phyloP scores from a whole-genome alignment of 2,329 filamentous ascomycete genomes.

The Hortaea sp. region DNA sequence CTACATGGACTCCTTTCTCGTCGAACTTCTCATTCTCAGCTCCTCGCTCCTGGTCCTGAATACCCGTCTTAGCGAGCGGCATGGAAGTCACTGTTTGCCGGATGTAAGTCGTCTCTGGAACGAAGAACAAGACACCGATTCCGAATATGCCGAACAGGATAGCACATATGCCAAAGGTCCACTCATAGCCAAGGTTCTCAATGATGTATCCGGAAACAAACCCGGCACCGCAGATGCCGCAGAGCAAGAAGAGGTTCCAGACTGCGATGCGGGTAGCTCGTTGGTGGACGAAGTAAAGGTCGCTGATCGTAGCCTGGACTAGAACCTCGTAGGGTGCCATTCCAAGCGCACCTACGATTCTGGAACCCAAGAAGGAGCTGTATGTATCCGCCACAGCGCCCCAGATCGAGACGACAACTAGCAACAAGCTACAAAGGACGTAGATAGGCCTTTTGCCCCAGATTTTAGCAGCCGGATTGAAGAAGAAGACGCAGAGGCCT shows the following conservation, averaged over 20 bases:
- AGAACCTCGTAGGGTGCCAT: conserved; percentile 44
- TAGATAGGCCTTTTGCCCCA: conserved; percentile 42
- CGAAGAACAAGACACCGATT: conserved; percentile 21
- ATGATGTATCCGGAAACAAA: conserved; percentile 33
- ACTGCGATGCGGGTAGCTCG: conserved; percentile 29
- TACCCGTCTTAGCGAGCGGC: conserved; percentile 6
- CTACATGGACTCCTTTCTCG: conserved; percentile 8
- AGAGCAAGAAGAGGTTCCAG: conserved; percentile 32
- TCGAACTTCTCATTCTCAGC: conserved; percentile 11
- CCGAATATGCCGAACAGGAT: conserved; percentile 27
- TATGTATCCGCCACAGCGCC: conserved; percentile 35
- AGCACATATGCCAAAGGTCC: conserved; percentile 32
- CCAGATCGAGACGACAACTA: conserved; percentile 39
- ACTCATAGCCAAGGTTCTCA: conserved; percentile 30
- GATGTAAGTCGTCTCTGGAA: conserved; percentile 22
- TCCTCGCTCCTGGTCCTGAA: conserved; percentile 7
- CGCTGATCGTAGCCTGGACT: conserved; percentile 39
- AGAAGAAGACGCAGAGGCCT: conserved; percentile 39
- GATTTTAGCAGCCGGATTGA: conserved; percentile 42
- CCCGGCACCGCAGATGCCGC: conserved; percentile 29
- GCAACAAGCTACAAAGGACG: conserved; percentile 36
- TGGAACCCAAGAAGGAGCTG: conserved; percentile 36
- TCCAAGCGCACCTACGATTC: conserved; percentile 38
- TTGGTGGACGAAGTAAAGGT: conserved; percentile 35
- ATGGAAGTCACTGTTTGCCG: conserved; percentile 5